A percentile compares a stretch with the other conserved stretches of the same genome.
Evolutionary conservation across 1,284 basidiomycete species (phyloP).

Genomic region (Moesziomyces antarcticus): DNA sequence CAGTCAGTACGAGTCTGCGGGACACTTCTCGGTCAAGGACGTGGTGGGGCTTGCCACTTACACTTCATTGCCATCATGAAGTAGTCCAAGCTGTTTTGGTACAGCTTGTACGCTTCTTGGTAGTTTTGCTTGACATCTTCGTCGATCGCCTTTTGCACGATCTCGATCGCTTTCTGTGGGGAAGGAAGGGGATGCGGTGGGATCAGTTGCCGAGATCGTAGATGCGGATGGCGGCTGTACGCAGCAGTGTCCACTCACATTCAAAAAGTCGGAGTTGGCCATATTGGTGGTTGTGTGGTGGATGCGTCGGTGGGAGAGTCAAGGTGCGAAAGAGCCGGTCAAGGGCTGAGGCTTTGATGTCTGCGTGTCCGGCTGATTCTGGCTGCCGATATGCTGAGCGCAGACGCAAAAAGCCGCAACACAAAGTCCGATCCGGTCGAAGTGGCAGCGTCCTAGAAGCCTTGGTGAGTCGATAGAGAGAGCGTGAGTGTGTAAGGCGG

Average conservation of each 20-base stretch:
- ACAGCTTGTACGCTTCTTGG: conserved; percentile 88
- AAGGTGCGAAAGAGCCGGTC: not conserved
- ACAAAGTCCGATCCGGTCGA: too few relatives aligned
- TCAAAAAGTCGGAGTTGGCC: conserved; percentile 63
- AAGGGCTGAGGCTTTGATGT: too few relatives aligned
- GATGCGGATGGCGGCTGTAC: not conserved
- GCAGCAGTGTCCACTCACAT: conserved; percentile 22
- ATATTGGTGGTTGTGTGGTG: conserved; percentile 17
- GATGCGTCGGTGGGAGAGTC: too few relatives aligned
- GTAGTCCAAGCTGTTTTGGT: conserved; percentile 92
- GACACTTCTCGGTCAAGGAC: too few relatives aligned
- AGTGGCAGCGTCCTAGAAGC: too few relatives aligned
- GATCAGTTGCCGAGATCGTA: not conserved
- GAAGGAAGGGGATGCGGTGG: not conserved
- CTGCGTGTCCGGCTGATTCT: too few relatives aligned
- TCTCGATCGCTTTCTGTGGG: conserved; percentile 86
- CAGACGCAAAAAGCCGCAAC: too few relatives aligned
- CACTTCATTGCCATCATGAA: conserved; percentile 92
- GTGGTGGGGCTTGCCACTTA: conserved; percentile 66
- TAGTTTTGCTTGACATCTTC: conserved; percentile 95
- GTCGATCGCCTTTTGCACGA: conserved; percentile 94
- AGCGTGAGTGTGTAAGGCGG: too few relatives aligned
- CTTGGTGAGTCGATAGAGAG: not conserved
- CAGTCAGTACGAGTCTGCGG: too few relatives aligned
- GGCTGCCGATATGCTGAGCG: too few relatives aligned